A percentile compares a stretch with the other conserved stretches of the same genome.
Evolutionary conservation across 2,329 filamentous ascomycete genomes (phyloP).

Genomic region (Epichloe coenophiala): DNA sequence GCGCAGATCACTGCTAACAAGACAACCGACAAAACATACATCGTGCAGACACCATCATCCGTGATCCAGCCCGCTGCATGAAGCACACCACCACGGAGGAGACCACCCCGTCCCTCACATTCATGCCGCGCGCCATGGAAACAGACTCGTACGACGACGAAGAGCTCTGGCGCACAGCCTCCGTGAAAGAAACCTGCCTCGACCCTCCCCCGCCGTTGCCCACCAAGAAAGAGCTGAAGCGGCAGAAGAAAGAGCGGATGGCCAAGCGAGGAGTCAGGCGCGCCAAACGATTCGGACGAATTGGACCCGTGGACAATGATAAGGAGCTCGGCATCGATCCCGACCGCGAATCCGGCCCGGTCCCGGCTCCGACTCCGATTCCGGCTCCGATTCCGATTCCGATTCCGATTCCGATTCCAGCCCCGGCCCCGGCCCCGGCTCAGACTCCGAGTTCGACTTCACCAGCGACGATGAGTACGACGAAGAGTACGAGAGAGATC

Average conservation of each 20-base stretch:
- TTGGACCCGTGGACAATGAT: background rate
- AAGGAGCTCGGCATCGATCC: background rate
- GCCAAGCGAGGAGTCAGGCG: background rate
- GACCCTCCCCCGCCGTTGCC: constrained; percentile 14
- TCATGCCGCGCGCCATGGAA: constrained; percentile 8
- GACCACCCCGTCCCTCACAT: constrained; percentile 12
- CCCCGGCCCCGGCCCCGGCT: too few relatives aligned
- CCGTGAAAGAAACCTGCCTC: constrained; percentile 13
- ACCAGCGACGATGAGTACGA: background rate
- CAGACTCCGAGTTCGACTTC: background rate
- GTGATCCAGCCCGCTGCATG: constrained; percentile 13
- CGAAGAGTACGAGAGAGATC: background rate
- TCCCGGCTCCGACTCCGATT: too few relatives aligned
- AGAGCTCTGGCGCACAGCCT: constrained; percentile 3
- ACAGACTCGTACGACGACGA: too few relatives aligned
- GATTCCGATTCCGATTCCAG: too few relatives aligned
- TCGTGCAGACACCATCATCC: background rate
- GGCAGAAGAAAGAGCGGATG: background rate
- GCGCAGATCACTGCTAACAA: too few relatives aligned
- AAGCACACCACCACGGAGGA: constrained; percentile 10
- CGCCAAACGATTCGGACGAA: background rate
- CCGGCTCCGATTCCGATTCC: too few relatives aligned
- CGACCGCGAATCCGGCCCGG: background rate
- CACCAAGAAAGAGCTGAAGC: background rate
- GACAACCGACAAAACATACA: background rate